phyloP scores from a whole-genome alignment of 2,329 filamentous ascomycete species.

The Paecilomyces sp. region DNA sequence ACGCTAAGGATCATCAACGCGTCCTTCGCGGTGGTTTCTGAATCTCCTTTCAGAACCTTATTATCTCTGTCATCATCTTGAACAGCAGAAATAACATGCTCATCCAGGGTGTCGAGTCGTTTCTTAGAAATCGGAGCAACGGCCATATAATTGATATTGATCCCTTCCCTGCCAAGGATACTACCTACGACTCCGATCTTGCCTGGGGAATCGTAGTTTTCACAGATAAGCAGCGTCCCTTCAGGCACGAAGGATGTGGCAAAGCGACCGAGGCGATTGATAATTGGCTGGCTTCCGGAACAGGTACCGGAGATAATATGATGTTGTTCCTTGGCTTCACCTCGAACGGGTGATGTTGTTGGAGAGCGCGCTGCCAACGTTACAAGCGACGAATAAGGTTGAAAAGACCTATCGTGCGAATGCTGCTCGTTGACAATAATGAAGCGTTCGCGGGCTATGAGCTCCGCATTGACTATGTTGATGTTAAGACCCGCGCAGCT shows the following conservation, averaged over 20 bases:
- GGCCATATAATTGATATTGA: constrained; percentile 78
- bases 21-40: constrained; percentile 46
- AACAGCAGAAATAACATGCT: background rate
- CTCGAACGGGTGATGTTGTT: constrained; percentile 26
- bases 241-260: constrained; percentile 65
- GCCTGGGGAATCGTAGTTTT: constrained; percentile 74
- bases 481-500: constrained; percentile 60
- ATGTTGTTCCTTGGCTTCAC: constrained; percentile 29
- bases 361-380: constrained; percentile 53
- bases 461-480: constrained; percentile 74
- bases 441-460: constrained; percentile 69
- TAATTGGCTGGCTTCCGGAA: constrained; percentile 44
- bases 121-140: constrained; percentile 46
- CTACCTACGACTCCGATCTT: constrained; percentile 76
- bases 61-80: constrained; percentile 8
- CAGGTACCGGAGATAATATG: constrained; percentile 45
- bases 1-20: constrained; percentile 78
- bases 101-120: constrained; percentile 2
- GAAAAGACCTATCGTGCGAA: constrained; percentile 52
- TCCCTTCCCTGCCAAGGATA: constrained; percentile 59
- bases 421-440: constrained; percentile 71
- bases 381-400: constrained; percentile 63
- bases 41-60: constrained; percentile 8
- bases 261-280: constrained; percentile 67
- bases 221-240: constrained; percentile 67